Base-by-base conservation (phyloP, 805 yeast genomes). In the Metschnikowia picachoensis region DNA sequence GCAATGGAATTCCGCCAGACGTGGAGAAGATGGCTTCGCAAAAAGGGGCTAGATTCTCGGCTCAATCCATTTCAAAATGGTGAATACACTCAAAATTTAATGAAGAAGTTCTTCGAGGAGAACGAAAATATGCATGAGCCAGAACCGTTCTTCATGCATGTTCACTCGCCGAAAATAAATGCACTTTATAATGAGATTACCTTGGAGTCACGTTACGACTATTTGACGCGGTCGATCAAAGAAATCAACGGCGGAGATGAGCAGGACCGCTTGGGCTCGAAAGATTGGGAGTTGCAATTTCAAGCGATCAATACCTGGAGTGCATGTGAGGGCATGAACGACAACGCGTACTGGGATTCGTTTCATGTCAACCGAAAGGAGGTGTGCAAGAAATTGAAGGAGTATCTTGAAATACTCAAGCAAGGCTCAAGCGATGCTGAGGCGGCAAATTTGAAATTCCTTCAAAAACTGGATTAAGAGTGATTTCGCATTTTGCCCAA, bases 261-360 rank as follows among this genome's bases (percentile, higher is more conserved):
- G 3, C 46, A 57, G 11, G 30, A n/a, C 20, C 20, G n/a, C 14
- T 51, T 58, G 20, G 53, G 53, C 16, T 27, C 39, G 1, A 41
- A 46, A 6, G 73, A 68, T 46, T 68, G 73, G 73, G 72, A 68
- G 46, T 51, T 68, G 37, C 51, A 57, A 41, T 62, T 67, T 49
- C 70, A 65, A 44, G 49, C 70, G 7, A 57, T 66, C 29, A 55
- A 67, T 37, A 52, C 60, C 32, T 65, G 64, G 65, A 48, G 64
- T 15, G 63, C 62, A 12, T 68, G 73, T 48, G 54, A 52, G 10
- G 66, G 55, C 3, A 46, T 66, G 30, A 49, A 47, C n/a, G 58
- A 60, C 37, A 44, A 52, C 13, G 38, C 42, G 13, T 62, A 43
- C 36, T 65, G 70, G 70, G 42, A 30, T 11, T 43, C 52, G 30